Evolutionary conservation across 495 filamentous ascomycete species (phyloP).

Genomic region (Aspergillus indologenus): DNA sequence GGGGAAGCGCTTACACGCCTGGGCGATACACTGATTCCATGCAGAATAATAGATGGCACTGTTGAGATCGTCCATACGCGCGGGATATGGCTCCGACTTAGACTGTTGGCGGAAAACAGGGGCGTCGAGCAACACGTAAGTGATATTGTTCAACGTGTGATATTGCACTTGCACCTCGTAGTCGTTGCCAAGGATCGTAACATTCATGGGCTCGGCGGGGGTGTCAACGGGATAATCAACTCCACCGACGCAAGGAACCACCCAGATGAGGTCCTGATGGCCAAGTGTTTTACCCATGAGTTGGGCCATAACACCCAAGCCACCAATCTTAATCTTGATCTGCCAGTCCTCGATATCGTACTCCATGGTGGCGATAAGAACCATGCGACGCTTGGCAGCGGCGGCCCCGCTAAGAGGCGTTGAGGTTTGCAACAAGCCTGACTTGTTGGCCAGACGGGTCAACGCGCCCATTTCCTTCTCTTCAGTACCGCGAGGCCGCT

Average conservation of each 20-base stretch:
- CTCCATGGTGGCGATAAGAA: constrained; percentile 68
- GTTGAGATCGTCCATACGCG: constrained; percentile 71
- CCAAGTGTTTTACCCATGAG: constrained; percentile 67
- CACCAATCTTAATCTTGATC: constrained; percentile 72
- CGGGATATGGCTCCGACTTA: constrained; percentile 62
- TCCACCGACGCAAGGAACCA: constrained; percentile 66
- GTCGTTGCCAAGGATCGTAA: constrained; percentile 58
- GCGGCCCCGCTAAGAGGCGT: constrained; percentile 40
- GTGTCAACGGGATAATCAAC: constrained; percentile 62
- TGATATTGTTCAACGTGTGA: constrained; percentile 63
- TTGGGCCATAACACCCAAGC: constrained; percentile 65
- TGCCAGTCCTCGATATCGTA: constrained; percentile 69
- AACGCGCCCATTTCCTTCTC: constrained; percentile 25
- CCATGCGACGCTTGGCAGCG: constrained; percentile 47
- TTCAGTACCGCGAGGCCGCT: constrained; percentile 13
- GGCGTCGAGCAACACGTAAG: constrained; percentile 66
- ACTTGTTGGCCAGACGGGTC: constrained; percentile 35
- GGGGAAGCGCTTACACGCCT: constrained; percentile 55
- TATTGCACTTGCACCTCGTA: constrained; percentile 66
- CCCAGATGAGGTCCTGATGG: constrained; percentile 69
- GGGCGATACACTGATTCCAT: constrained; percentile 69
- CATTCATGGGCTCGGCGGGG: constrained; percentile 58
- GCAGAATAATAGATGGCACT: constrained; percentile 69
- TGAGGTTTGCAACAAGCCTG: constrained; percentile 40
- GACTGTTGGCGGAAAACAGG: constrained; percentile 68